Conservation (phyloP, 805 yeast species). For the Kodamaea kakaduensis region DNA sequence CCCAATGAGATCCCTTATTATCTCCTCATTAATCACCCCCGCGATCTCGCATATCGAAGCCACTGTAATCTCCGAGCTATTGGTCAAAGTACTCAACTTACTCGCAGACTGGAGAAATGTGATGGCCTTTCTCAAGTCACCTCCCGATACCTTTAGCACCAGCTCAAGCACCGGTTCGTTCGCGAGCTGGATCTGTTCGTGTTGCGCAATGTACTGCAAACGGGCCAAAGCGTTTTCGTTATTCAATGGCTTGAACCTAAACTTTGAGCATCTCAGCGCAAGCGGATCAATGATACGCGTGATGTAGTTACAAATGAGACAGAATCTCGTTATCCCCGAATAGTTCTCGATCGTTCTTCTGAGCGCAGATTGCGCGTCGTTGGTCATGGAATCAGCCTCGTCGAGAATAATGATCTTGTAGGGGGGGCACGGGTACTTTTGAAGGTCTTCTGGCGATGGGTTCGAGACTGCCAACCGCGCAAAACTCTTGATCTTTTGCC, state of each 20-base stretch:
- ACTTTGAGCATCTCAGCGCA: slow-evolving; percentile 94
- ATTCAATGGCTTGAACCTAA: slow-evolving; percentile 80
- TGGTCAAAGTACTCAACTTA: slow-evolving; percentile 38
- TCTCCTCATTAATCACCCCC: slow-evolving; percentile 60
- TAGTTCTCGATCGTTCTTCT: slow-evolving; percentile 93
- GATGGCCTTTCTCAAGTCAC: slow-evolving; percentile 92
- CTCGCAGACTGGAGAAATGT: slow-evolving; percentile 85
- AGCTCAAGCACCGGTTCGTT: slow-evolving; percentile 48
- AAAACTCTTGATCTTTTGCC: slow-evolving; percentile 80
- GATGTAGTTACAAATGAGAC: slow-evolving; percentile 92
- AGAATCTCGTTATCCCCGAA: slow-evolving; percentile 84
- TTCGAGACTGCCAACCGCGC: slow-evolving; percentile 83
- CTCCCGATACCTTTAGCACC: slow-evolving; percentile 70
- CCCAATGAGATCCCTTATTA: slow-evolving; percentile 40
- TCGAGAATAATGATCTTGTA: slow-evolving; percentile 88
- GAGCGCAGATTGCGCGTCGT: slow-evolving; percentile 92
- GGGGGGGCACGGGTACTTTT: slow-evolving; percentile 91
- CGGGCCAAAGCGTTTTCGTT: slow-evolving; percentile 66
- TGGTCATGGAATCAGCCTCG: slow-evolving; percentile 97
- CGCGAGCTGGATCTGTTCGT: slow-evolving; percentile 26
- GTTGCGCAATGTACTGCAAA: slow-evolving; percentile 54
- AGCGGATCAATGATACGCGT: slow-evolving; percentile 95
- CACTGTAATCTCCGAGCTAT: slow-evolving; percentile 35
- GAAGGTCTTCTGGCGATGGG: slow-evolving; percentile 64
- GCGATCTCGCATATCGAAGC: slow-evolving; percentile 63